phyloP scores from a whole-genome alignment of 805 yeast genomes.

The Crinitomyces ghanaensis region DNA sequence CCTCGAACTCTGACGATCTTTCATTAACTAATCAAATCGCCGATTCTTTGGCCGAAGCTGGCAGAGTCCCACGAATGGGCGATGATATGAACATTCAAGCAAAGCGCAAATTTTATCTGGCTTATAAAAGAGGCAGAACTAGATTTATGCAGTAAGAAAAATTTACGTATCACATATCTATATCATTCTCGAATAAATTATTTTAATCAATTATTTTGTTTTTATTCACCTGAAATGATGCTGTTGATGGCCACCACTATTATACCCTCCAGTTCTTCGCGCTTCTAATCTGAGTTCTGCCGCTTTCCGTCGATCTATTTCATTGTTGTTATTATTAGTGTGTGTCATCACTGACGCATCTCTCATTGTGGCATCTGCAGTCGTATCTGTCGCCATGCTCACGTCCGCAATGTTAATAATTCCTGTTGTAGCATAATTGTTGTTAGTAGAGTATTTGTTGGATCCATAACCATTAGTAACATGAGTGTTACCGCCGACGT shows the following conservation, averaged over 20 bases:
- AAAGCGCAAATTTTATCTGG: constrained; percentile 34
- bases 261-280: no score
- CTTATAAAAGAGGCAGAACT: constrained; percentile 18
- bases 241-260: no score
- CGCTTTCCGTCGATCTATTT: no score
- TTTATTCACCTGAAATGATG: no score
- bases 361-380: constrained; percentile 6
- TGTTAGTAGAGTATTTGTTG: background rate
- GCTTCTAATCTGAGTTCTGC: no score
- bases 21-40: constrained; percentile 10
- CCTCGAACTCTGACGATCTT: constrained; percentile 7
- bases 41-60: constrained; percentile 25
- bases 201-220: no score
- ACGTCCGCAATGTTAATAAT: constrained; percentile 1
- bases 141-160: background rate
- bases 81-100: constrained; percentile 31
- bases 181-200: background rate
- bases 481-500: no score
- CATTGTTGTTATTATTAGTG: no score
- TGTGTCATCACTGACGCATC: constrained; percentile 4
- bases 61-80: constrained; percentile 40
- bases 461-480: background rate
- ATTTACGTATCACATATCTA: background rate
- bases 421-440: background rate
- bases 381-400: no score